phyloP scores from a whole-genome alignment of 2,329 filamentous ascomycete genomes.

The Sarocladium kiliense region DNA sequence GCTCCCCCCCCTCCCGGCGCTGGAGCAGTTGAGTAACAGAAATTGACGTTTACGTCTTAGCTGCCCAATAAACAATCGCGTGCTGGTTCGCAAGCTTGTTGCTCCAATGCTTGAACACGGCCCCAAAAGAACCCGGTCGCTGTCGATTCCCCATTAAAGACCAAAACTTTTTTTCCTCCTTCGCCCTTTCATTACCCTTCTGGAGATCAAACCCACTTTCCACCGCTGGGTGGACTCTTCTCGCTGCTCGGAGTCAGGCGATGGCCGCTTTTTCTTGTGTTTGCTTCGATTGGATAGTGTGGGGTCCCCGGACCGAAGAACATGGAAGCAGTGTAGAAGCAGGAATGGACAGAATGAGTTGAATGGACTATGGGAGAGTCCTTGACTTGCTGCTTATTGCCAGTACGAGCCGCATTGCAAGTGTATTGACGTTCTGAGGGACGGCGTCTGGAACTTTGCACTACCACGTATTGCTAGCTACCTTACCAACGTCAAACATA shows the following conservation, averaged over 20 bases:
- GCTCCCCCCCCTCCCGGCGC: no score
- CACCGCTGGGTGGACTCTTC: background rate
- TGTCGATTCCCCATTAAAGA: no score
- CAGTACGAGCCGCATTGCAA: no score
- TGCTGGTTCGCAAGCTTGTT: no score
- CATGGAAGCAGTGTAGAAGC: background rate
- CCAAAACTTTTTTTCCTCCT: background rate
- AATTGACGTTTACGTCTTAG: background rate
- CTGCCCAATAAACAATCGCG: background rate
- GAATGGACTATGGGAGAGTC: no score
- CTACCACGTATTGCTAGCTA: no score
- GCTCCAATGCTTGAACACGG: no score
- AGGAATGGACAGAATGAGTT: background rate
- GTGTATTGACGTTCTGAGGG: no score
- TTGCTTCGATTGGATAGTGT: background rate
- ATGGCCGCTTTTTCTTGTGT: background rate
- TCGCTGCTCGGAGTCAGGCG: background rate
- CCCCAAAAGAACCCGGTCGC: no score
- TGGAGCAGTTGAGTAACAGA: slow-evolving; percentile 7
- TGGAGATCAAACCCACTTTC: background rate
- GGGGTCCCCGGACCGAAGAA: background rate
- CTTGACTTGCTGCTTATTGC: no score
- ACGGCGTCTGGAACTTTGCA: no score
- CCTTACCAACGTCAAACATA: no score
- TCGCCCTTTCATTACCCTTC: background rate